phyloP scores from a whole-genome alignment of 345 rosid genomes.

The Eutrema yunnanense region DNA sequence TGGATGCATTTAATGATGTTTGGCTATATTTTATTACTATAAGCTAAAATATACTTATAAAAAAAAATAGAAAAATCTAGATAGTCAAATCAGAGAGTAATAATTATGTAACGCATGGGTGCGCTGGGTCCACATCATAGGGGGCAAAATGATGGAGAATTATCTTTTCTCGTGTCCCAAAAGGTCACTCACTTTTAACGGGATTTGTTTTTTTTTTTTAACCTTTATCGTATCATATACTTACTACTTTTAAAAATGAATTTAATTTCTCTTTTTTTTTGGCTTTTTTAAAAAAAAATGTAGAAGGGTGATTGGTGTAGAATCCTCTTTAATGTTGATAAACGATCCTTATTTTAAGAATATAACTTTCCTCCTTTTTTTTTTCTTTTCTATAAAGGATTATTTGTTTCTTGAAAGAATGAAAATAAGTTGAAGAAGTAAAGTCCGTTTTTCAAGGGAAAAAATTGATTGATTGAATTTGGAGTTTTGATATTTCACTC shows the following conservation, averaged over 20 bases:
- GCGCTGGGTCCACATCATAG: conserved; percentile 29
- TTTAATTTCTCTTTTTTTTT: not conserved
- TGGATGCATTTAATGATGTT: conserved; percentile 13
- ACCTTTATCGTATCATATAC: not conserved
- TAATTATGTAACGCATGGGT: conserved; percentile 32
- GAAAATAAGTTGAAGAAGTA: not conserved
- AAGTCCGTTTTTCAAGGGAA: conserved; percentile 19
- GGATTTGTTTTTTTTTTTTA: conserved; percentile 7
- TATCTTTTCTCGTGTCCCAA: conserved; percentile 27
- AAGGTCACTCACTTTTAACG: conserved; percentile 32
- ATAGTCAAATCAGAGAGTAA: conserved; percentile 30
- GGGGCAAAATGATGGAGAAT: conserved; percentile 32
- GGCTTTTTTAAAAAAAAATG: not conserved
- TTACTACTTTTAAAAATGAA: not conserved
- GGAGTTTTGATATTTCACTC: conserved; percentile 9
- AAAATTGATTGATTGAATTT: conserved; percentile 23
- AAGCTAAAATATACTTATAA: not conserved
- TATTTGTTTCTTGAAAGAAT: conserved; percentile 4
- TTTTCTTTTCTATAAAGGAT: too few species aligned
- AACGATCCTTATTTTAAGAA: not conserved
- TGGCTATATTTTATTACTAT: not conserved
- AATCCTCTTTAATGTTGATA: not conserved
- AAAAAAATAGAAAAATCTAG: not conserved
- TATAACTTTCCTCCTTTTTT: not conserved
- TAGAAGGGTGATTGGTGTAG: not conserved